Percentiles rank a stretch among this genome's conserved stretches.
phyloP scores from a whole-genome alignment of 257 asterid species.

The Ophiorrhiza pumila region DNA sequence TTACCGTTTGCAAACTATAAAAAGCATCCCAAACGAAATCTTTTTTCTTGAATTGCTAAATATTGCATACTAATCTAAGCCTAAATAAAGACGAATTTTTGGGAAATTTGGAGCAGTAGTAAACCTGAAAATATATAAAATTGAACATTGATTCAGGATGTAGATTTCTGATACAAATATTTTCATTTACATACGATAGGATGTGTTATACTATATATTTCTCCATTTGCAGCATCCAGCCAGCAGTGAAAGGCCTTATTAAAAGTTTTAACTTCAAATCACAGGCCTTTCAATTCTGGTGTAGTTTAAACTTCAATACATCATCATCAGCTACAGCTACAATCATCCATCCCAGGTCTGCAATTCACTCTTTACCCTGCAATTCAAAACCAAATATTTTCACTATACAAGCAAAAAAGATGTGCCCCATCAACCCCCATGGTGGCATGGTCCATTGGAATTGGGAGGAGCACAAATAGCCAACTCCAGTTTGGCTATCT shows the following conservation, averaged over 20 bases:
- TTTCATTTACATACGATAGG: slow-evolving; percentile 4
- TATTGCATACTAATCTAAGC: no score
- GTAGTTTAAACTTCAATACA: not conserved
- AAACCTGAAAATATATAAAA: no score
- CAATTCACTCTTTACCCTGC: slow-evolving; percentile 12
- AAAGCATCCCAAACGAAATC: no score
- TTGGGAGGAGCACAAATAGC: no score
- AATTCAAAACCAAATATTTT: not conserved
- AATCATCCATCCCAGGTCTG: not conserved
- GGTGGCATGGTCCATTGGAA: no score
- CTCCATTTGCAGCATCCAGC: not conserved
- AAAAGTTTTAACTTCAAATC: slow-evolving; percentile 1
- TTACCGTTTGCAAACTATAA: no score
- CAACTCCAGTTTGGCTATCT: no score
- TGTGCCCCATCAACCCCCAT: no score
- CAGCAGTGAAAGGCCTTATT: not conserved
- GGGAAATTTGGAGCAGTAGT: no score
- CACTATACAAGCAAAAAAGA: not conserved
- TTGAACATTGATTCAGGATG: not conserved
- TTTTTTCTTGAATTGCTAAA: no score
- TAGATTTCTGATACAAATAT: not conserved
- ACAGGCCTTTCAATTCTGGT: not conserved
- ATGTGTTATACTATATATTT: not conserved
- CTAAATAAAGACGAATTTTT: no score
- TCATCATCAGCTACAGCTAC: not conserved